Percentiles rank a stretch among this genome's conserved stretches.
Conservation (phyloP, 2,329 filamentous ascomycete species). For the Monilinia laxa region DNA sequence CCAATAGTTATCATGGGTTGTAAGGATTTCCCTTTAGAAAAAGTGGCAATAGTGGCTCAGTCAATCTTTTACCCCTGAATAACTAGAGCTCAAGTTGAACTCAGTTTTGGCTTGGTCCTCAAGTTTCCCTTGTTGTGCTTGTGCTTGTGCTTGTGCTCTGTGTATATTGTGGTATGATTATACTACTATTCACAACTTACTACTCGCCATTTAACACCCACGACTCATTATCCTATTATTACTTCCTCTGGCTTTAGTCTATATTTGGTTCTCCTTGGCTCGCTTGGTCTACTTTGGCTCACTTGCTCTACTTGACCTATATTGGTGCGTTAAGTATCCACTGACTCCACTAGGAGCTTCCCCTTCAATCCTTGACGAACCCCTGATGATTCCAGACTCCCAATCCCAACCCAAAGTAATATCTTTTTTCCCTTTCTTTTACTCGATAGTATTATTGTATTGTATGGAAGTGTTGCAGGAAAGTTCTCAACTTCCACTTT, state of each 20-base stretch:
- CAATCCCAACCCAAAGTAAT: not conserved
- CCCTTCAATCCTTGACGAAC: slow-evolving; percentile 5
- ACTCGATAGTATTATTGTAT: not conserved
- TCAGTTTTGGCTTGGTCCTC: slow-evolving; percentile 12
- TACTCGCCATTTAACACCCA: too few species aligned
- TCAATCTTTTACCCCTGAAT: slow-evolving; percentile 15
- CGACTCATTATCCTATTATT: too few species aligned
- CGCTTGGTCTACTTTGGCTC: too few species aligned
- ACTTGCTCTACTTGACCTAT: not conserved
- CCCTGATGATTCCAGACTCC: slow-evolving; percentile 20
- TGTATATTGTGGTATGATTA: too few species aligned
- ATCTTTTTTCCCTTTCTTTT: slow-evolving; percentile 2
- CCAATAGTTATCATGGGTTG: not conserved
- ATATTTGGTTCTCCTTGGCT: too few species aligned
- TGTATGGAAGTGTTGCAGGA: too few species aligned
- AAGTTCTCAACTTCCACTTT: too few species aligned
- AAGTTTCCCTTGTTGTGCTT: not conserved
- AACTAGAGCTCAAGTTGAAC: not conserved
- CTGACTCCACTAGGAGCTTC: not conserved
- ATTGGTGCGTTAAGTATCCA: not conserved
- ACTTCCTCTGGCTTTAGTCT: too few species aligned
- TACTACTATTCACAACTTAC: too few species aligned
- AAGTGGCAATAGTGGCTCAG: slow-evolving; percentile 12
- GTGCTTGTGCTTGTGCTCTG: not conserved
- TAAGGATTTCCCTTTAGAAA: not conserved